Evolutionary conservation across 2,329 filamentous ascomycete species (phyloP), one percentile per base, ranked within the genome.

Genomic region (Acrocalymma vagum): DNA sequence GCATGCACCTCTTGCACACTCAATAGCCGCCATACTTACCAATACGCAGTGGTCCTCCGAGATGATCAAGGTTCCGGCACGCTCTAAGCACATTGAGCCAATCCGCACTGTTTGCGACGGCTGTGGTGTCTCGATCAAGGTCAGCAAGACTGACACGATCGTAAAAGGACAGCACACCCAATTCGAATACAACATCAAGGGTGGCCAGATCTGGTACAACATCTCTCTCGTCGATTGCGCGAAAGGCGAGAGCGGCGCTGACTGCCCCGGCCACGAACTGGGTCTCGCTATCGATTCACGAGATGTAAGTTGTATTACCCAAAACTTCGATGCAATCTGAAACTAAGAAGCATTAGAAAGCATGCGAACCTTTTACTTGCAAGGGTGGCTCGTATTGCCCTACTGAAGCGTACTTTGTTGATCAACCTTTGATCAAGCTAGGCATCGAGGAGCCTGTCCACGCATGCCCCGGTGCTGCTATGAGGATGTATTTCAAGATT

Each of bases 221-320:
- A 57, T 63, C 34, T 62, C 58, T 1, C 57, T 62, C 16, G 58
- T 63, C 33, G 47, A 63, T 37, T 63, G 60, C 33, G 58, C 57
- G 4, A 42, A 53, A 6, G 57, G 52, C 25, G 42, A 59, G 27
- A 46, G 35, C 15, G 53, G 55, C 3, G 42, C 20, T 10, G 30
- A 42, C 22, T 63, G 58, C 40, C 60, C 58, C 2, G 60, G 60
- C 1, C 51, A 57, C 10, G 48, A 51, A 10, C 48, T 47, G 18
- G 58, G 60, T 3, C 33, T 62, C 3, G 31, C 45, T 4, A 62
- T 63, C 36, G 38, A 48, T 24, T 30, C 26, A 3, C 30, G 26
- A 3, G 21, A 41, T 9, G 35, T 36, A 40, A 20, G 39, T 32
- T 3, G 5, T 32, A 24, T n/a, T n/a, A n/a, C n/a, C n/a, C n/a